Evolutionary conservation across 2,329 filamentous ascomycete genomes (phyloP).

Genomic region (Zopfia rhizophila): DNA sequence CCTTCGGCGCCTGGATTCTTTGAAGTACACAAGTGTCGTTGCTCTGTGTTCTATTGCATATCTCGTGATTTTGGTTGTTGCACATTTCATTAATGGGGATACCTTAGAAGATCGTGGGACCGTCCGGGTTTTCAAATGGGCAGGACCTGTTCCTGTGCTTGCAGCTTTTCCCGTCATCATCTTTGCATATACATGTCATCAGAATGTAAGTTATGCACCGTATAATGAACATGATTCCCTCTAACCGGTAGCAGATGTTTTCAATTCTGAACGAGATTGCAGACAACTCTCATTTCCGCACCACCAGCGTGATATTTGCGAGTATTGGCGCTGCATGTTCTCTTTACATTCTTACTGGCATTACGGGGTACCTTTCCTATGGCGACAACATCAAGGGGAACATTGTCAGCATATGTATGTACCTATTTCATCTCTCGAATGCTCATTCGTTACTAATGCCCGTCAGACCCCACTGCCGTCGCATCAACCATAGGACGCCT

Average conservation of each 20-base stretch:
- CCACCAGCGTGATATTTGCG: slow-evolving; percentile 79
- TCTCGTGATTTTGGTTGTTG: slow-evolving; percentile 89
- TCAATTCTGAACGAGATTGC: slow-evolving; percentile 95
- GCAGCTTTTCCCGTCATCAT: slow-evolving; percentile 94
- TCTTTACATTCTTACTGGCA: slow-evolving; percentile 90
- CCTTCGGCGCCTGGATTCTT: slow-evolving; percentile 86
- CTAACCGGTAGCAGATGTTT: slow-evolving; percentile 77
- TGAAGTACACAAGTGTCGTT: slow-evolving; percentile 96
- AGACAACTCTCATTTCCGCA: slow-evolving; percentile 81
- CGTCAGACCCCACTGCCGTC: slow-evolving; percentile 73
- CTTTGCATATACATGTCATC: slow-evolving; percentile 99
- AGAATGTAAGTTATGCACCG: slow-evolving; percentile 74
- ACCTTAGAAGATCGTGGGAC: slow-evolving; percentile 77
- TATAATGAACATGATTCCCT: slow-evolving; percentile 13
- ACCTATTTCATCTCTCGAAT: slow-evolving; percentile 17
- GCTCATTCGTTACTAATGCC: slow-evolving; percentile 2
- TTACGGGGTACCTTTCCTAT: slow-evolving; percentile 96
- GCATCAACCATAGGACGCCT: slow-evolving; percentile 92
- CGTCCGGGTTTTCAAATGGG: slow-evolving; percentile 81
- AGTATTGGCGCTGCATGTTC: slow-evolving; percentile 90
- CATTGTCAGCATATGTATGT: slow-evolving; percentile 90
- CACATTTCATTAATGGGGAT: slow-evolving; percentile 85
- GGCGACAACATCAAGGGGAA: slow-evolving; percentile 90
- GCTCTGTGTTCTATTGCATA: slow-evolving; percentile 95
- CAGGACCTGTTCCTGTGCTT: slow-evolving; percentile 79